A percentile compares a stretch with the other conserved stretches of the same genome.
Evolutionary conservation across 306 rosid species (phyloP).

Genomic region (Pyrus betulifolia): DNA sequence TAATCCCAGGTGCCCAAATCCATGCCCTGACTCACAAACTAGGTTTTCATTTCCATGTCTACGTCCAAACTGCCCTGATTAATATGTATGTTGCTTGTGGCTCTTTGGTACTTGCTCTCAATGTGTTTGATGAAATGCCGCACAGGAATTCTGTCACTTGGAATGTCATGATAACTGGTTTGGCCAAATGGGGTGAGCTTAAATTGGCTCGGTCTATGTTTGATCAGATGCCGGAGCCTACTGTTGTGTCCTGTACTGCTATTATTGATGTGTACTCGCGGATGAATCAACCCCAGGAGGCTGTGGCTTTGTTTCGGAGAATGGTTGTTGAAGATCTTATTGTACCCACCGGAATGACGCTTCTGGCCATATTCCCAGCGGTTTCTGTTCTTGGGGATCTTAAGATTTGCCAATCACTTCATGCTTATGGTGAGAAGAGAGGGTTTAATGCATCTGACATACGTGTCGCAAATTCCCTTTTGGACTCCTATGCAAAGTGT

Average conservation of each 20-base stretch:
- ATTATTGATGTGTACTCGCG: background rate
- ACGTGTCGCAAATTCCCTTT: background rate
- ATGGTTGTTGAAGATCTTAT: conserved; percentile 19
- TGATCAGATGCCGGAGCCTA: background rate
- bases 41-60: conserved; percentile 56
- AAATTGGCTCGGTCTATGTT: conserved; percentile 27
- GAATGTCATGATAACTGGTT: conserved; percentile 59
- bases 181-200: conserved; percentile 55
- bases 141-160: conserved; percentile 44
- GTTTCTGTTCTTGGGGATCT: conserved; percentile 53
- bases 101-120: conserved; percentile 29
- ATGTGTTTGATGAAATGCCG: conserved; percentile 53
- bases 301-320: background rate
- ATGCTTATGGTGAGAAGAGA: conserved; percentile 52
- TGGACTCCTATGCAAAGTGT: conserved; percentile 41
- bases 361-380: conserved; percentile 57
- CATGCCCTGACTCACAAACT: conserved; percentile 45
- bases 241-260: background rate
- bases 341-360: conserved; percentile 52
- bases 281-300: background rate
- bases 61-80: conserved; percentile 53
- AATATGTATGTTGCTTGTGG: conserved; percentile 38
- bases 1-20: conserved; percentile 33
- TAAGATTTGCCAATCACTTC: conserved; percentile 46
- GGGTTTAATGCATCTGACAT: conserved; percentile 48